Base-by-base conservation (phyloP, 345 rosid species). In the Triadica sebifera region DNA sequence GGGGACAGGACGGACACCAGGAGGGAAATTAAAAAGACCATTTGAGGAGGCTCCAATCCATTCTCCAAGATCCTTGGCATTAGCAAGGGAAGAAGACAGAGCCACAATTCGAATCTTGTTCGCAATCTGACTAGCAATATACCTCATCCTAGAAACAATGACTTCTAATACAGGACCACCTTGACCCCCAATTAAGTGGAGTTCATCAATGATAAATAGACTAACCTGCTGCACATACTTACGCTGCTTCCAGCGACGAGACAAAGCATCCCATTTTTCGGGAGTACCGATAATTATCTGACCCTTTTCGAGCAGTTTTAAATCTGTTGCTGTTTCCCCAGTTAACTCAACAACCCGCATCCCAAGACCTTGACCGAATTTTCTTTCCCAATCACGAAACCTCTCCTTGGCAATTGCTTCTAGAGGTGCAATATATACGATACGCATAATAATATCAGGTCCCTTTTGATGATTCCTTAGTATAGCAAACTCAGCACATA, bases 251-350 rank as follows among this genome's bases (percentile, higher is more conserved):
- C 99, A 95, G 75, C 91, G 87, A 43, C 96, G 96, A 45, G 98
- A 93, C 77, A 95, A 87, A 56, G 96, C 97, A 85, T 95, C 99
- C 99, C 99, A 95, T 80, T 87, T 95, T 85, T 91, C 98, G 0
- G 96, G 98, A 63, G 98, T 95, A 72, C 97, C 85, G 73, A 91
- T 89, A 75, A 95, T 86, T 71, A 95, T 84, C 74, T 95, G 95
- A 66, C 93, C 89, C 84, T 88, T 90, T 80, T 93, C 99, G 49
- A 95, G 93, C 77, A 90, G 84, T 77, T 93, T 93, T 72, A 93
- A 72, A 81, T 95, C 99, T 59, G 86, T 69, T 2, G 98, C 78
- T 29, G 92, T 85, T 84, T 95, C 97, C 58, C 98, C 99, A 43
- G 93, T 93, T 61, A 93, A 82, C 77, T 93, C 91, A 67, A 93